phyloP scores from a whole-genome alignment of 768 basidiomycete genomes.

The Boletus sp. region DNA sequence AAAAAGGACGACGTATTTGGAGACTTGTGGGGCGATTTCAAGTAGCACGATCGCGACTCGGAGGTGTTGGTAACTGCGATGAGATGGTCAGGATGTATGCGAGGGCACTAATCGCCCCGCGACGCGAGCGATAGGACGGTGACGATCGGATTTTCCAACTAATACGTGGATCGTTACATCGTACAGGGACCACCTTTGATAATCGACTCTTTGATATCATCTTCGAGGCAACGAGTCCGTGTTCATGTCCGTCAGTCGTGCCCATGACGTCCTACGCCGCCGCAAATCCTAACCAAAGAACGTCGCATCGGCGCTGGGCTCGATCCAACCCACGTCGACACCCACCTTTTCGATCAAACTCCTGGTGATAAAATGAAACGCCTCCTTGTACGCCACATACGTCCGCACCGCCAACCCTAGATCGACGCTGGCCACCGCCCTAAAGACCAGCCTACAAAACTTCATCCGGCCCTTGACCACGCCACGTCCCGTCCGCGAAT shows the following conservation, averaged over 20 bases:
- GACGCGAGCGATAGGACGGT: too few species aligned
- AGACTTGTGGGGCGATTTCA: slow-evolving; percentile 83
- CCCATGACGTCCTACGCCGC: neutral
- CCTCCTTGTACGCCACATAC: slow-evolving; percentile 46
- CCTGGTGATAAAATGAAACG: slow-evolving; percentile 77
- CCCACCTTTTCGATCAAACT: slow-evolving; percentile 73
- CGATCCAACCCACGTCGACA: neutral
- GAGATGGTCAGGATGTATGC: too few species aligned
- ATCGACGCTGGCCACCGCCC: slow-evolving; percentile 54
- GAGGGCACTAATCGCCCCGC: too few species aligned
- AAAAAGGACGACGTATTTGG: slow-evolving; percentile 82
- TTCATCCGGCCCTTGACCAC: slow-evolving; percentile 81
- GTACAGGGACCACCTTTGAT: neutral
- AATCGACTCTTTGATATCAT: neutral
- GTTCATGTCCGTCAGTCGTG: too few species aligned
- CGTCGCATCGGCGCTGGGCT: neutral
- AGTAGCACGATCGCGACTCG: slow-evolving; percentile 37
- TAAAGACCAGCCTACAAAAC: slow-evolving; percentile 72
- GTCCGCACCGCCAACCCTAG: slow-evolving; percentile 47
- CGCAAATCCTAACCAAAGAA: slow-evolving; percentile 4
- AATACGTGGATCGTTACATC: neutral
- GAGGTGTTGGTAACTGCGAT: neutral
- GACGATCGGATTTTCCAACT: too few species aligned
- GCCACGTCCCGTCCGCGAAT: slow-evolving; percentile 48
- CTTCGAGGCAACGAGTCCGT: too few species aligned